Percentiles rank a stretch among this genome's conserved stretches.
These are phyloP conservation scores for Hypocrella siamensis DNA, from an alignment of 2,329 filamentous ascomycete genomes.

Conservation along the genomic window DNA sequence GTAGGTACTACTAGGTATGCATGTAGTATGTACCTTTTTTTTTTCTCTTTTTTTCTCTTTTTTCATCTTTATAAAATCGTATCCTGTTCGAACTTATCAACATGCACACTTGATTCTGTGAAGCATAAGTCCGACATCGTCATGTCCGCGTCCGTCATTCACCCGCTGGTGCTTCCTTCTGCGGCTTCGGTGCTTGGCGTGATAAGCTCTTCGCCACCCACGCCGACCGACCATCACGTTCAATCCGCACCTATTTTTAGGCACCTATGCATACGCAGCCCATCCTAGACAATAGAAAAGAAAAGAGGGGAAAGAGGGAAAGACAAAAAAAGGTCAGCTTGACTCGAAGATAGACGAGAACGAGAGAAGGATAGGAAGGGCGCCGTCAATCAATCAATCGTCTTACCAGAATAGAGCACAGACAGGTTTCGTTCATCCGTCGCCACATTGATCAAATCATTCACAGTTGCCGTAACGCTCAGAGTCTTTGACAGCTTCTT, in stretches of 20 bases:
- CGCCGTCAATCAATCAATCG: neutral
- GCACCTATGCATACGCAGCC: slow-evolving; percentile 1
- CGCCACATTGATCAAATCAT: slow-evolving; percentile 91
- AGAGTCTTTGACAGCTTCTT: slow-evolving; percentile 93
- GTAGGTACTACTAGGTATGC: too few species aligned
- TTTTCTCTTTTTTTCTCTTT: too few species aligned
- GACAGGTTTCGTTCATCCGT: slow-evolving; percentile 87
- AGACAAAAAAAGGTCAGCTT: neutral
- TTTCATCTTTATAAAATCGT: too few species aligned
- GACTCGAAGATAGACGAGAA: neutral
- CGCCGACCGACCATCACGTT: too few species aligned
- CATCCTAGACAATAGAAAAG: neutral
- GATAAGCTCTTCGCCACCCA: too few species aligned
- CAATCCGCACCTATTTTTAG: too few species aligned
- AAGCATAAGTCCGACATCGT: too few species aligned
- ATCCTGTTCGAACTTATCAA: neutral
- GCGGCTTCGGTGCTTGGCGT: too few species aligned
- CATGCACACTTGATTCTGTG: neutral
- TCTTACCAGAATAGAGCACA: slow-evolving; percentile 65
- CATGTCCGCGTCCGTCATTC: too few species aligned
- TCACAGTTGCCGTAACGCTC: slow-evolving; percentile 89
- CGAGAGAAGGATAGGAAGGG: neutral
- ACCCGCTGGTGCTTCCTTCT: too few species aligned
- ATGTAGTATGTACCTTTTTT: neutral
- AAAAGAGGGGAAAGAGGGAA: neutral